A percentile compares a stretch with the other conserved stretches of the same genome.
Conservation (phyloP, 192 early-diverging fungal genomes). For the Cladochytrium replicatum region DNA sequence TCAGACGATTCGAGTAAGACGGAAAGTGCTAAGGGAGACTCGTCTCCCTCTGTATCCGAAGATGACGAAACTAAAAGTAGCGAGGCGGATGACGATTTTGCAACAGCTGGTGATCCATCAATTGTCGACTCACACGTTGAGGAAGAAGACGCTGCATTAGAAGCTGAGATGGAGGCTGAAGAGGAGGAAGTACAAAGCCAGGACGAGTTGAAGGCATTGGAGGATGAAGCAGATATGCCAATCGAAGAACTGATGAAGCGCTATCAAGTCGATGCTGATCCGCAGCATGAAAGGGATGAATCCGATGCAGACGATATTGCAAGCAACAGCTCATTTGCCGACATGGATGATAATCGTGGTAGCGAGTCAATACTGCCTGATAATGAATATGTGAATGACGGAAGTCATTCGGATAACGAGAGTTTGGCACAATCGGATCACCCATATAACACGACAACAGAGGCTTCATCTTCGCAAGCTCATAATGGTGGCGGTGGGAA, state of each 20-base stretch:
- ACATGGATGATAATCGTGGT: too few species aligned
- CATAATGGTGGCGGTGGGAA: conserved; percentile 39
- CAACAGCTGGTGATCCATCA: conserved; percentile 5
- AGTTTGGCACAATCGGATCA: neutral
- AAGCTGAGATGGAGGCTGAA: conserved; percentile 11
- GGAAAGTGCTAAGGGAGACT: too few species aligned
- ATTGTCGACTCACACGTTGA: neutral
- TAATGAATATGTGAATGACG: conserved; percentile 6
- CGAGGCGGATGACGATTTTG: conserved; percentile 20
- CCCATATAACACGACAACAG: too few species aligned
- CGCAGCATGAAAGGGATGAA: conserved; percentile 1
- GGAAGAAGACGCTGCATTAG: neutral
- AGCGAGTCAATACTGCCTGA: too few species aligned
- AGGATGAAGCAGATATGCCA: conserved; percentile 47
- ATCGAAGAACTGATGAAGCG: conserved; percentile 12
- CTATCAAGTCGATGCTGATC: neutral
- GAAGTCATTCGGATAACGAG: conserved; percentile 7
- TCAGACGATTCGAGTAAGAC: too few species aligned
- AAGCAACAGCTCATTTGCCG: too few species aligned
- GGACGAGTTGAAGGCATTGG: conserved; percentile 32
- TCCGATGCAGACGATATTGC: conserved; percentile 8
- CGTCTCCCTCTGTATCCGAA: too few species aligned
- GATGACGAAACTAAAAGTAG: too few species aligned
- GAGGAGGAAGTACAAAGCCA: conserved; percentile 11
- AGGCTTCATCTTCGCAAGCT: too few species aligned